Conservation (phyloP, 495 filamentous ascomycete species). For the Poronia punctata region DNA sequence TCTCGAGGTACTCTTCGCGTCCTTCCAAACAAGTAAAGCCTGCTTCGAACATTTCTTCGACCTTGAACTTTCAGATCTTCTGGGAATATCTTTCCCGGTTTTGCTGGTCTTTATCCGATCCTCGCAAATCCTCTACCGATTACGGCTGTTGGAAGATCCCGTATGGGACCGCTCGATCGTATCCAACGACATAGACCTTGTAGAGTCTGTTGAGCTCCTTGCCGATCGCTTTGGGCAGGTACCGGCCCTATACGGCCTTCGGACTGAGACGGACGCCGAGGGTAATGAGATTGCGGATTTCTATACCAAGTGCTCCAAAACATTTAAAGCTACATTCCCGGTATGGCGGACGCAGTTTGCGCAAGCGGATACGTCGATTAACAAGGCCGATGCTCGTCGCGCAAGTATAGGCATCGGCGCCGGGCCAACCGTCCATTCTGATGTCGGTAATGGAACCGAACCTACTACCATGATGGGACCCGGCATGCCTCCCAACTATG, state of each 20-base stretch:
- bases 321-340: conserved; percentile 13
- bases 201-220: conserved; percentile 8
- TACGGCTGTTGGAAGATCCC: conserved; percentile 18
- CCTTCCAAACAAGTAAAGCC: conserved; percentile 15
- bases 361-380: conserved; percentile 9
- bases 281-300: conserved; percentile 10
- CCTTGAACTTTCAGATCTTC: conserved; percentile 9
- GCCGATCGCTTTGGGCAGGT: conserved; percentile 12
- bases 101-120: conserved; percentile 19
- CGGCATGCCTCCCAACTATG: not conserved
- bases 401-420: not conserved
- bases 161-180: conserved; percentile 16
- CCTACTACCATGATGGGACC: not conserved
- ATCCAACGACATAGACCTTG: conserved; percentile 11
- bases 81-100: conserved; percentile 16
- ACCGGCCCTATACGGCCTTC: conserved; percentile 12
- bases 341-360: conserved; percentile 14
- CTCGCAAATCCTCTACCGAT: conserved; percentile 20
- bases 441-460: not conserved
- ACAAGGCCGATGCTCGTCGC: no score
- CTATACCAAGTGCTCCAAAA: conserved; percentile 13
- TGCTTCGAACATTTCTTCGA: conserved; percentile 20
- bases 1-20: conserved; percentile 16
- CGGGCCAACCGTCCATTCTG: not conserved
- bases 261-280: conserved; percentile 12